Evolutionary conservation across 495 filamentous ascomycete species (phyloP).

Genomic region (Neurospora sp.): DNA sequence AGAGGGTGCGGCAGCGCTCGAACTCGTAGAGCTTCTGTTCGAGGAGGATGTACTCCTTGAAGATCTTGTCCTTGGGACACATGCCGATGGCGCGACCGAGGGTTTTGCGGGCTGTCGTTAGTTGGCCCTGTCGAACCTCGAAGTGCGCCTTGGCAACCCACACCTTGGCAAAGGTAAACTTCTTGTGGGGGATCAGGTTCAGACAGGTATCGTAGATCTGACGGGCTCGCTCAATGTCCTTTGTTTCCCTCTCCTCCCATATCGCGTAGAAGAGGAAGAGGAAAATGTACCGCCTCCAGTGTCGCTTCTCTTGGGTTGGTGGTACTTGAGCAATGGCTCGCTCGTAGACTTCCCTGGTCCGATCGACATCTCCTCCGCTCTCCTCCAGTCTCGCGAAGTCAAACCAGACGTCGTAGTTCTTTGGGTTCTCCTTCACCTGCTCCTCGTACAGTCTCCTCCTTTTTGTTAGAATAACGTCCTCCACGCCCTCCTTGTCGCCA

Average conservation of each 20-base stretch:
- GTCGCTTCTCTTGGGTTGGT: constrained; percentile 90
- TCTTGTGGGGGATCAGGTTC: constrained; percentile 84
- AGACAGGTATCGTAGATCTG: constrained; percentile 88
- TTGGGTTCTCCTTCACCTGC: constrained; percentile 80
- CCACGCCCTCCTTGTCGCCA: constrained; percentile 86
- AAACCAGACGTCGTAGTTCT: constrained; percentile 95
- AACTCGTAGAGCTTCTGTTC: constrained; percentile 92
- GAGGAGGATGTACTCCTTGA: constrained; percentile 84
- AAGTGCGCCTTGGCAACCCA: constrained; percentile 93
- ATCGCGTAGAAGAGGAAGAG: constrained; percentile 96
- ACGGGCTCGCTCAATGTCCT: constrained; percentile 68
- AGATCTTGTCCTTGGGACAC: constrained; percentile 92
- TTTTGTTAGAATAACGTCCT: constrained; percentile 92
- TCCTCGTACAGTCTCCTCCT: constrained; percentile 90
- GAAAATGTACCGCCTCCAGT: constrained; percentile 96
- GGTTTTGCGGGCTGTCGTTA: constrained; percentile 72
- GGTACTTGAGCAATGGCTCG: constrained; percentile 92
- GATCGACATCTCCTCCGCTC: constrained; percentile 63
- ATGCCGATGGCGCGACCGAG: constrained; percentile 84
- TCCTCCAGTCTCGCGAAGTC: constrained; percentile 92
- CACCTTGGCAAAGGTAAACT: constrained; percentile 94
- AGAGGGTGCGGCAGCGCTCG: constrained; percentile 75
- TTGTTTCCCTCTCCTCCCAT: constrained; percentile 81
- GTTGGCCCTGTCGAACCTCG: constrained; percentile 76
- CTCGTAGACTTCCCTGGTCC: constrained; percentile 88